phyloP scores from a whole-genome alignment of 2,329 filamentous ascomycete genomes.

The Phialophora macrospora region DNA sequence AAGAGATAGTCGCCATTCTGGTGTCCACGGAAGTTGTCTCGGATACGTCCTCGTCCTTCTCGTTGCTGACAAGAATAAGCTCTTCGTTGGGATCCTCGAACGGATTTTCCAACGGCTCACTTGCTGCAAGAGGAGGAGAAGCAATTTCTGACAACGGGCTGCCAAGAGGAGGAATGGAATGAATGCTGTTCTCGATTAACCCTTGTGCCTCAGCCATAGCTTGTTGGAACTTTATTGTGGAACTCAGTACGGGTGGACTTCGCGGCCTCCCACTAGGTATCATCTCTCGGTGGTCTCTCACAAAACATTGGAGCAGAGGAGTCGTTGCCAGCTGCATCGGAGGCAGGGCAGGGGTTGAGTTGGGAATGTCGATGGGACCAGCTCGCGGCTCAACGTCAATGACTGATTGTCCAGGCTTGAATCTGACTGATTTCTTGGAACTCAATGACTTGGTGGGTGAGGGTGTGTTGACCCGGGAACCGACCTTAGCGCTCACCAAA shows the following conservation, averaged over 20 bases:
- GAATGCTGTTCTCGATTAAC: conserved; percentile 9
- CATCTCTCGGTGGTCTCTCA: conserved; percentile 16
- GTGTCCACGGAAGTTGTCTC: not conserved
- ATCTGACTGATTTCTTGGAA: conserved; percentile 33
- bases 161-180: not conserved
- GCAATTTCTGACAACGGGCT: conserved; percentile 7
- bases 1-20: not conserved
- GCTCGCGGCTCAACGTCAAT: conserved; percentile 25
- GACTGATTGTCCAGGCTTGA: conserved; percentile 24
- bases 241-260: conserved; percentile 24
- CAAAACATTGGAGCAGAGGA: conserved; percentile 25
- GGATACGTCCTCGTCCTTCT: not conserved
- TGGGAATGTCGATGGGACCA: conserved; percentile 35
- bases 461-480: not conserved
- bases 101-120: conserved; percentile 18
- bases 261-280: conserved; percentile 32
- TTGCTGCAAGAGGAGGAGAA: conserved; percentile 4
- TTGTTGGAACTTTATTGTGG: conserved; percentile 25
- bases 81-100: conserved; percentile 22
- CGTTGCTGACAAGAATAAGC: conserved; percentile 4
- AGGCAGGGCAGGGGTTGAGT: conserved; percentile 29
- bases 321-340: conserved; percentile 28
- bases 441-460: conserved; percentile 11
- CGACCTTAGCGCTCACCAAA: not conserved
- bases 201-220: conserved; percentile 19